A percentile compares a stretch with the other conserved stretches of the same genome.
Evolutionary conservation across 768 basidiomycete genomes (phyloP).

Genomic region (Pulveroboletus frians): DNA sequence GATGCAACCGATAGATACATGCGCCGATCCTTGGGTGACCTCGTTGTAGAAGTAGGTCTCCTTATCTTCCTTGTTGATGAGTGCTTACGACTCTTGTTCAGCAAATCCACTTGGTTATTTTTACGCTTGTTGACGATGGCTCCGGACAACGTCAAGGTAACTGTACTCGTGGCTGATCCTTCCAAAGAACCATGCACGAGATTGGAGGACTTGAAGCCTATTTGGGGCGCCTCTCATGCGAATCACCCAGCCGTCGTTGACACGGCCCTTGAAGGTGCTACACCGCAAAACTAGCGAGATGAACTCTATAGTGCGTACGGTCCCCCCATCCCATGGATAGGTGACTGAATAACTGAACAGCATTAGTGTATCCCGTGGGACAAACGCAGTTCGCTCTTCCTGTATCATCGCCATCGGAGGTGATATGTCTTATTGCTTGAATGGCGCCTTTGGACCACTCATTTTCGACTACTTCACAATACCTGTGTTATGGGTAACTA

Average conservation of each 20-base stretch:
- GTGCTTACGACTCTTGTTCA: not conserved
- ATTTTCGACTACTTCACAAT: too few relatives aligned
- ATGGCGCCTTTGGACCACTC: too few relatives aligned
- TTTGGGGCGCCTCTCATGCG: slow-evolving; percentile 11
- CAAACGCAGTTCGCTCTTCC: too few relatives aligned
- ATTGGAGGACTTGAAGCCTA: slow-evolving; percentile 1
- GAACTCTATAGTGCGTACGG: not conserved
- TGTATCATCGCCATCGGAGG: too few relatives aligned
- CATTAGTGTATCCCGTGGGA: too few relatives aligned
- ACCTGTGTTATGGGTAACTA: too few relatives aligned
- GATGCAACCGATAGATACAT: too few relatives aligned
- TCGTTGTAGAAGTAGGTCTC: slow-evolving; percentile 9
- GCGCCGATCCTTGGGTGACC: slow-evolving; percentile 6
- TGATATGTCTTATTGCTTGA: too few relatives aligned
- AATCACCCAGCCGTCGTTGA: slow-evolving; percentile 13
- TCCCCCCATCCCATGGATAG: too few relatives aligned
- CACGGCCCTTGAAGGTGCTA: slow-evolving; percentile 3
- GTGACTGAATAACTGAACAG: too few relatives aligned
- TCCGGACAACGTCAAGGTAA: slow-evolving; percentile 11
- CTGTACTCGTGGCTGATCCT: slow-evolving; percentile 13
- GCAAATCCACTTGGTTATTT: slow-evolving; percentile 26
- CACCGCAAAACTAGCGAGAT: not conserved
- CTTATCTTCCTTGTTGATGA: not conserved
- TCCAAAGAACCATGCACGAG: not conserved
- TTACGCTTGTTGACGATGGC: not conserved